Base-by-base conservation (phyloP, 2,329 filamentous ascomycete species). In the Pyrenochaeta sp. region DNA sequence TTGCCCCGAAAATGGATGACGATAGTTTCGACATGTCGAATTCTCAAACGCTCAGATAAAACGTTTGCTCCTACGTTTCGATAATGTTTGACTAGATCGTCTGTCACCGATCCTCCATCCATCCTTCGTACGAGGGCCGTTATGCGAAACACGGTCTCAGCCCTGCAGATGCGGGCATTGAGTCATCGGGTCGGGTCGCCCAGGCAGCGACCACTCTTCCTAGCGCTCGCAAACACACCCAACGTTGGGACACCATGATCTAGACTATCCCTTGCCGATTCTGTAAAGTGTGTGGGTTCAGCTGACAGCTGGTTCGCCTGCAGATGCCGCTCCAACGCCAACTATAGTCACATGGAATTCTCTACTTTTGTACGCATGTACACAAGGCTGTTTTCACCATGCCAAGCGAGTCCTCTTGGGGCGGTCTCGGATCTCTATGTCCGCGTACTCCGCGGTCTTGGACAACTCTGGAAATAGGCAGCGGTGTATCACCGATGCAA, bases 111-210 rank as follows among this genome's bases (percentile, higher is more conserved):
- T n/a, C n/a, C n/a, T n/a, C n/a, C n/a, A n/a, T 13, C 30, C 21
- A 17, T 4, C 7, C 23, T 20, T 40, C 42, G 39, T 44, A 46
- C 51, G 41, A 51, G 31, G n/a, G 24, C 28, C 42, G 23, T 20
- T 31, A 42, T 21, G 22, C 38, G 41, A 48, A 42, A 31, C 22
- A 39, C 34, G 18, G 13, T 29, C 23, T 26, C 24, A 40, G 21
- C 13, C 38, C 19, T 48, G 41, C 43, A 37, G 35, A 32, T 30
- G 36, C 37, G 27, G 18, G 37, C 34, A 21, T 43, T 55, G 54
- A 55, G 41, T 55, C 54, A 58, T 57, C 37, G 26, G 26, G 19
- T 20, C 19, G 23, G 39, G 27, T 11, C 24, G 19, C 40, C 26
- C 11, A 38, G 20, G 24, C 36, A 19, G 30, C 20, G n/a, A 19